phyloP scores from a whole-genome alignment of 1,284 basidiomycete species.

The Trichosporon coremiiforme region DNA sequence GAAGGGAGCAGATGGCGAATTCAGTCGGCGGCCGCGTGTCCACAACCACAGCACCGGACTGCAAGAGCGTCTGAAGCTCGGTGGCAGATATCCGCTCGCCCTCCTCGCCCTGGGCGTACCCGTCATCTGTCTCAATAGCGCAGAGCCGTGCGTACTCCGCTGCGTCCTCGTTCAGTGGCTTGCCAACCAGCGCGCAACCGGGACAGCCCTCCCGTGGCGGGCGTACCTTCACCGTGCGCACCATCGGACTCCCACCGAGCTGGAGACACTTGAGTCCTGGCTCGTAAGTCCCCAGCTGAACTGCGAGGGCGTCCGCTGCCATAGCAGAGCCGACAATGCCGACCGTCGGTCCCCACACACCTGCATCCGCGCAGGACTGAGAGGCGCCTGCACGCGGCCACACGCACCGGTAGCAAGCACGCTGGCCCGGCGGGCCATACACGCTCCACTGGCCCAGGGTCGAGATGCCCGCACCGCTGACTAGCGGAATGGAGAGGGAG shows the following conservation, averaged over 20 bases:
- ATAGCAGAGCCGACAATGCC: conserved; percentile 90
- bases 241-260: conserved; percentile 61
- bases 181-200: conserved; percentile 22
- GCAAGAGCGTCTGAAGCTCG: conserved; percentile 19
- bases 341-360: conserved; percentile 85
- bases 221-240: conserved; percentile 79
- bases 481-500: conserved; percentile 70
- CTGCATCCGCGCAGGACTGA: conserved; percentile 79
- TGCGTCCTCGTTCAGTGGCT: conserved; percentile 28
- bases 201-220: conserved; percentile 52
- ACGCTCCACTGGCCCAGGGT: conserved; percentile 87
- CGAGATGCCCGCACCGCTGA: conserved; percentile 90
- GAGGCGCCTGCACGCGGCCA: conserved; percentile 70
- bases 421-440: conserved; percentile 61
- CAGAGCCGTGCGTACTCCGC: conserved; percentile 77
- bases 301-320: conserved; percentile 84
- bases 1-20: conserved; percentile 82
- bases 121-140: conserved; percentile 55
- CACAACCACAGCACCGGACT: conserved; percentile 59
- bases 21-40: conserved; percentile 83
- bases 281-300: conserved; percentile 70
- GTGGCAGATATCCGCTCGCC: conserved; percentile 37
- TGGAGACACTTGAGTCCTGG: conserved; percentile 42
- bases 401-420: conserved; percentile 93
- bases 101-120: conserved; percentile 44